Base-by-base conservation (phyloP, 345 rosid species). In the Populus pruinosa region DNA sequence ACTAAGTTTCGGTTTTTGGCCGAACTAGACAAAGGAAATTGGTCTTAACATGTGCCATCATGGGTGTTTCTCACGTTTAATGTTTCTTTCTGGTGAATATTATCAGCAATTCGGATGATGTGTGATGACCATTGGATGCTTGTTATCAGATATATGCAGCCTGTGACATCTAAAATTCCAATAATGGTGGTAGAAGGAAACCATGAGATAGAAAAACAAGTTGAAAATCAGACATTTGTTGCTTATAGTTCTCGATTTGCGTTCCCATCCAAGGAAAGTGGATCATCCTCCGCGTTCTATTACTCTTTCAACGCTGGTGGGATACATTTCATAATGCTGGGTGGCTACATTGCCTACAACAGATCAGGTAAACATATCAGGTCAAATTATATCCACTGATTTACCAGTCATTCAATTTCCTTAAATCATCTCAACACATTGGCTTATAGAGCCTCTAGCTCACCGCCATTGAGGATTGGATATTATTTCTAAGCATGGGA, bases 221-320 rank as follows among this genome's bases (percentile, higher is more conserved):
- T 87, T 23, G 93, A 88, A 73, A 85, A 91, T 78, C 88, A 78
- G 77, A 81, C 87, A 20, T 95, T 92, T 79, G 89, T 74, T 63
- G 92, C 99, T 80, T 95, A 91, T 80, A 87, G 90, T 76, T 90
- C 96, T 17, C 90, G 99, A 76, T 95, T 93, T 77, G 92, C 93
- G 72, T 89, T 93, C 82, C 98, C 98, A 78, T 90, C 84, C 27
- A 75, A 86, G 78, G 96, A 92, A 77, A 88, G 94, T 67, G 91
- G 89, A 72, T 93, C 98, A 3, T 83, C 78, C 27, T 93, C 99
- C 21, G 79, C 90, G 13, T 86, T 92, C 56, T 95, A 92, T 77
- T 95, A 92, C 76, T 95, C 98, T 63, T 92, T 93, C 81, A 87
- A 93, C 80, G 92, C 99, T 12, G 99, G 99, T 0, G 99, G 99